phyloP scores from a whole-genome alignment of 2,329 filamentous ascomycete genomes.

The Alternaria ethzedia region DNA sequence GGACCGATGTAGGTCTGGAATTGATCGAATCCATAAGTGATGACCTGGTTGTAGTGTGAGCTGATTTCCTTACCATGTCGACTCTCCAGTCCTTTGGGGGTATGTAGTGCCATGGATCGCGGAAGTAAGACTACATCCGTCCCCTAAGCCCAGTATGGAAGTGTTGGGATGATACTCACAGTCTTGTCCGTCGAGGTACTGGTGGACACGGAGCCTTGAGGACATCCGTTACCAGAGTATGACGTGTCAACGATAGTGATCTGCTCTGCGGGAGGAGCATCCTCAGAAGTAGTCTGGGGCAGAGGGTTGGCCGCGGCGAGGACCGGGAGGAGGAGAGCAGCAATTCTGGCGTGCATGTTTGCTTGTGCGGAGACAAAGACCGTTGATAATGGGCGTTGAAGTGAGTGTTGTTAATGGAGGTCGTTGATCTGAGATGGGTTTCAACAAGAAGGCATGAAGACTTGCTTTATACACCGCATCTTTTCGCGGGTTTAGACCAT shows the following conservation, averaged over 20 bases:
- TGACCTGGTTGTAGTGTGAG: conserved; percentile 25
- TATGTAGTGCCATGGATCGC: not conserved
- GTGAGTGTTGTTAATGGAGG: conserved; percentile 22
- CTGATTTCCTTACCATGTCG: not conserved
- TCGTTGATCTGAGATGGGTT: conserved; percentile 36
- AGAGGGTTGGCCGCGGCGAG: conserved; percentile 38
- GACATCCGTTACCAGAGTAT: conserved; percentile 45
- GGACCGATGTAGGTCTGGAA: conserved; percentile 47
- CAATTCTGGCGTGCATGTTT: conserved; percentile 42
- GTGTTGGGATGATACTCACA: conserved; percentile 21
- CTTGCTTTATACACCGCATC: conserved; percentile 35
- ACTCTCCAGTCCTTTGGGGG: not conserved
- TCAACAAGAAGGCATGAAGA: conserved; percentile 14
- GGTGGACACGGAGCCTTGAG: conserved; percentile 43
- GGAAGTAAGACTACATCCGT: not conserved
- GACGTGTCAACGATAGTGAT: conserved; percentile 40
- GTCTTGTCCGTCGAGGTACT: conserved; percentile 42
- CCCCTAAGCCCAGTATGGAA: not conserved
- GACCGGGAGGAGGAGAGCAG: conserved; percentile 34
- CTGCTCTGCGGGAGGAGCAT: conserved; percentile 26
- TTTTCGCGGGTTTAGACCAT: conserved; percentile 1
- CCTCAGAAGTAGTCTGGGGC: conserved; percentile 18
- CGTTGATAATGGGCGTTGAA: conserved; percentile 1
- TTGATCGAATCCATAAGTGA: conserved; percentile 43
- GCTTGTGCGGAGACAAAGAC: conserved; percentile 7